Evolutionary conservation across 23 red algal species (phyloP).

Genomic region (Chondrus crispus): DNA sequence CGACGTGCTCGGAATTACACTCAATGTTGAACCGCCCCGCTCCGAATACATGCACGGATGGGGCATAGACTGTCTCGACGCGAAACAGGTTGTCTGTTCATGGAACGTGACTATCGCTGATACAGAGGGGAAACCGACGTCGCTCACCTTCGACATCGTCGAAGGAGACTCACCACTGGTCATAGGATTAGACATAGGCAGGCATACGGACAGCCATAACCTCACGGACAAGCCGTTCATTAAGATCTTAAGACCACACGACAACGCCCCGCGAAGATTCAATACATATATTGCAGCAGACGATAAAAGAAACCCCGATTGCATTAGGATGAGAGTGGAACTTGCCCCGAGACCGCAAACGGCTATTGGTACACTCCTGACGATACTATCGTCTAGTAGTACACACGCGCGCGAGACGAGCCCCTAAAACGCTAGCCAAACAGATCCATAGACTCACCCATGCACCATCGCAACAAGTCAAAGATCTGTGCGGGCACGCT

Average conservation of each 20-base stretch:
- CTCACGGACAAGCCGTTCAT: not conserved
- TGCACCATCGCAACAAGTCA: not conserved
- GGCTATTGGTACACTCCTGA: not conserved
- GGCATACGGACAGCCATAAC: not conserved
- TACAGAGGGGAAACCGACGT: not conserved
- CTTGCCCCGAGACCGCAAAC: not conserved
- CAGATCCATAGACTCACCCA: not conserved
- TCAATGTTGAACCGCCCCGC: not conserved
- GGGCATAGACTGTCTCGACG: not conserved
- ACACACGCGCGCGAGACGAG: not conserved
- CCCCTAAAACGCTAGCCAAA: constrained; percentile 19
- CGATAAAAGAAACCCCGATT: not conserved
- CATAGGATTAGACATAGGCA: not conserved
- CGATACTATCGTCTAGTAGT: not conserved
- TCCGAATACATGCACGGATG: not conserved
- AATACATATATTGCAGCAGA: not conserved
- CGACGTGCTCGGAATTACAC: not conserved
- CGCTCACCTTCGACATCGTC: not conserved
- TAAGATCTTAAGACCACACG: not conserved
- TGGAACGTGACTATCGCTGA: not conserved
- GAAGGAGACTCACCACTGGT: not conserved
- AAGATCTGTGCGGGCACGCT: not conserved
- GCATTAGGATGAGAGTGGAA: not conserved
- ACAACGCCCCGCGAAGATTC: not conserved
- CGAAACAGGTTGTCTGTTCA: not conserved